phyloP scores from a whole-genome alignment of 495 filamentous ascomycete species.

The Aspergillus indologenus region DNA sequence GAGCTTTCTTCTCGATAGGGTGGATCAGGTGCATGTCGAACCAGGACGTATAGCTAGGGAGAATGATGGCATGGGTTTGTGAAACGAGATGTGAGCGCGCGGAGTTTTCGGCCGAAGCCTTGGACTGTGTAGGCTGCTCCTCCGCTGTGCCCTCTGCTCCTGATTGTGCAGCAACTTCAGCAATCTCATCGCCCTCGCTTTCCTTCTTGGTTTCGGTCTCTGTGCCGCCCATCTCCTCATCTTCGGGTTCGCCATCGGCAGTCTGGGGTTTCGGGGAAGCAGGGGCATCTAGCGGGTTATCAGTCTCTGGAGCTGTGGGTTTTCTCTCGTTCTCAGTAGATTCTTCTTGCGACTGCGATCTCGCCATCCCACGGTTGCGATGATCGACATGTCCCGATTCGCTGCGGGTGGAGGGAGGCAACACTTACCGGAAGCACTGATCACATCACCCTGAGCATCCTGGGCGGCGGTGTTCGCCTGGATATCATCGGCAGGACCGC shows the following conservation, averaged over 20 bases:
- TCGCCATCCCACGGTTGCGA: conserved; percentile 23
- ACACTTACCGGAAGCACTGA: conserved; percentile 35
- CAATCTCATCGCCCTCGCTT: conserved; percentile 47
- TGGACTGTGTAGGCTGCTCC: conserved; percentile 56
- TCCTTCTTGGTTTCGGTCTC: conserved; percentile 60
- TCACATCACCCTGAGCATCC: conserved; percentile 29
- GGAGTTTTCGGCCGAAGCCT: conserved; percentile 76
- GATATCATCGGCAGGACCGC: conserved; percentile 30
- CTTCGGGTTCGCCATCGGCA: conserved; percentile 59
- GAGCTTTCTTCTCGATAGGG: conserved; percentile 80
- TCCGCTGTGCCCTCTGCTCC: conserved; percentile 44
- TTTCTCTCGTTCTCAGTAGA: conserved; percentile 28
- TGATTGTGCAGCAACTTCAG: conserved; percentile 28
- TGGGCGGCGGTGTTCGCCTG: conserved; percentile 26
- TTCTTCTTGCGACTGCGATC: conserved; percentile 35
- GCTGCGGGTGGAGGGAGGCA: conserved; percentile 9
- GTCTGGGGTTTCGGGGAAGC: conserved; percentile 69
- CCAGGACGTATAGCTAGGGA: conserved; percentile 95
- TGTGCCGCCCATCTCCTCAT: conserved; percentile 83
- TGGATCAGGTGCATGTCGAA: conserved; percentile 96
- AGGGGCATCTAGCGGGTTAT: conserved; percentile 84
- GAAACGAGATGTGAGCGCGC: conserved; percentile 87
- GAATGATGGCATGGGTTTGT: conserved; percentile 90
- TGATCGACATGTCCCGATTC: conserved; percentile 12
- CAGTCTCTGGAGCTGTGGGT: conserved; percentile 44